These are phyloP conservation scores for Tetrahymena malaccensis DNA, from an alignment of 73 alveolate species.

Conservation along the genomic window DNA sequence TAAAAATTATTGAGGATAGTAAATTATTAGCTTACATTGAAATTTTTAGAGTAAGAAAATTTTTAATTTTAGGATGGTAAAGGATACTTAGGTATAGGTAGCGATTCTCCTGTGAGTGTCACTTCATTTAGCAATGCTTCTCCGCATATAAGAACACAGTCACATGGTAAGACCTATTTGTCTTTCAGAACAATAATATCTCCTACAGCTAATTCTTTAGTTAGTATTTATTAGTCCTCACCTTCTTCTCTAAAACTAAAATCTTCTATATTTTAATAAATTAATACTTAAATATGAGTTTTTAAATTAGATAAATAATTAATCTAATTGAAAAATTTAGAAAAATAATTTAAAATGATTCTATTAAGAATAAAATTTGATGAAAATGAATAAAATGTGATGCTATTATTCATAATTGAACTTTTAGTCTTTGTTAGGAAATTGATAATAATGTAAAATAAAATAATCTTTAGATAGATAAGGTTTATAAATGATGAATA, in stretches of 20 bases:
- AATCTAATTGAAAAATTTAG: no score
- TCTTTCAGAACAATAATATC: constrained; percentile 15
- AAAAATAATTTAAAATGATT: no score
- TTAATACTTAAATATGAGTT: no score
- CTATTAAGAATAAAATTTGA: no score
- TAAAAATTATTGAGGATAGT: neutral
- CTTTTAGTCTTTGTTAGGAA: no score
- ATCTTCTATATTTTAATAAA: neutral
- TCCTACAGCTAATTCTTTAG: constrained; percentile 26
- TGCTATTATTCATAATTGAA: no score
- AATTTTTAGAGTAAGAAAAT: constrained; percentile 2
- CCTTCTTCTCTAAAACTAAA: neutral
- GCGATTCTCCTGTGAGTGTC: constrained; percentile 62
- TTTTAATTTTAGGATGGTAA: constrained; percentile 6
- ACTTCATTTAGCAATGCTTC: constrained; percentile 61
- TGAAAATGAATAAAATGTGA: no score
- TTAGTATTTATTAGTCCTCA: neutral
- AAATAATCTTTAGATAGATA: neutral
- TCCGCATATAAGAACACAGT: constrained; percentile 58
- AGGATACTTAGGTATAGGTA: constrained; percentile 56
- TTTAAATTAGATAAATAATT: no score
- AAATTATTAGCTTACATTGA: neutral
- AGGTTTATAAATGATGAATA: neutral
- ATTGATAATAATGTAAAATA: no score
- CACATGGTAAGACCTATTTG: constrained; percentile 54